Evolutionary conservation across 306 rosid species (phyloP), one percentile per base, ranked within the genome.

Genomic region (Senna siamea): DNA sequence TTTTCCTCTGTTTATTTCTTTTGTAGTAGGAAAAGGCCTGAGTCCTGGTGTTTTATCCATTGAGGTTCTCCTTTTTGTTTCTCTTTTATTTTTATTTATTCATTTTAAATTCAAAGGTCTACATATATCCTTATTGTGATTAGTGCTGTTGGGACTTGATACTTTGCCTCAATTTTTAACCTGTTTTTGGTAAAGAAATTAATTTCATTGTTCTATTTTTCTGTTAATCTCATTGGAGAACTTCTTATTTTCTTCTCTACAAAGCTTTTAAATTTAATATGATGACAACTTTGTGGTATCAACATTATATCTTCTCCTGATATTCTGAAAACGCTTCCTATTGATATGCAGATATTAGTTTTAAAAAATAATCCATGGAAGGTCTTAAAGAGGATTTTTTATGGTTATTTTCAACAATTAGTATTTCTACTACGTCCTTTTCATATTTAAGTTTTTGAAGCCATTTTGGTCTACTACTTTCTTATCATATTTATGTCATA

Each of bases 251-350:
- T 26, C 19, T 50, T 44, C 22, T 60, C 14, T 32, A 2, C 5
- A 41, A 66, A 61, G 38, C 11, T 52, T 43, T 46, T 43, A n/a
- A n/a, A n/a, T n/a, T n/a, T n/a, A 20, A 17, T 44, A 14, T 1
- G n/a, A 7, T 51, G 22, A 32, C 26, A n/a, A 18, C 54, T 8
- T 73, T 34, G 2, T 28, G 17, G 34, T 53, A 11, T 50, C 40
- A 3, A 28, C 51, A 69, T 48, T 56, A 47, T 38, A 53, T 19
- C 18, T 63, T 66, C 19, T 4, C 48, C n/a, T 53, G 18, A 19
- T 60, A 53, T 47, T 48, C 69, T 57, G 57, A 52, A 28, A 50
- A 67, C 22, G 50, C 50, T 81, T 34, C 48, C 5, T 15, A 2
- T 50, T 70, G 46, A 48, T 53, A 59, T 62, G 47, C 48, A 40